A percentile compares a stretch with the other conserved stretches of the same genome.
Conservation (phyloP, 768 basidiomycete genomes). For the Naganishia vishniacii region DNA sequence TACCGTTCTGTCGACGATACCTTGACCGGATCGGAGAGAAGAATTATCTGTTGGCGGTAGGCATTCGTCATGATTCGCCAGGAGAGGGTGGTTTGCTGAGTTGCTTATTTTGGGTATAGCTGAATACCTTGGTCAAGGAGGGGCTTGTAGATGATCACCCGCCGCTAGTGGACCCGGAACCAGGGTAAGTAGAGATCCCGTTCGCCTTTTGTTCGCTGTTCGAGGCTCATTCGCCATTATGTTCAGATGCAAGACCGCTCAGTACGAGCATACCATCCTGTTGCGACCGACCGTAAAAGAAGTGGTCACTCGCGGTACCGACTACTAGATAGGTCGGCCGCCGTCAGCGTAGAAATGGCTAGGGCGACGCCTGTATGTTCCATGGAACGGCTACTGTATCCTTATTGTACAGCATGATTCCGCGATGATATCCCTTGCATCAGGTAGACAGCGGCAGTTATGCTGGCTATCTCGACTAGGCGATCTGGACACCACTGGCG, state of each 20-base stretch:
- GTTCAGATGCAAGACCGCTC: conserved; percentile 73
- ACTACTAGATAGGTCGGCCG: conserved; percentile 50
- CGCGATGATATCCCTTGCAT: too few species aligned
- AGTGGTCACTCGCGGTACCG: conserved; percentile 52
- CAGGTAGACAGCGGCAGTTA: too few species aligned
- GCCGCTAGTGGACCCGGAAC: conserved; percentile 72
- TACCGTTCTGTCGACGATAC: conserved; percentile 93
- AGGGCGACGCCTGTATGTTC: too few species aligned
- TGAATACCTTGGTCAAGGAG: conserved; percentile 82
- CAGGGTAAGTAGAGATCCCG: conserved; percentile 51
- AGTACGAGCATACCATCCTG: conserved; percentile 56
- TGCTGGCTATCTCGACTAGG: too few species aligned
- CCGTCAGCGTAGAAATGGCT: too few species aligned
- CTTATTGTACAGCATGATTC: too few species aligned
- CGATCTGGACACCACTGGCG: too few species aligned
- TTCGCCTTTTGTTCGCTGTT: not conserved
- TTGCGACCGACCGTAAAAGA: conserved; percentile 54
- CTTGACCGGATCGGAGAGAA: conserved; percentile 86
- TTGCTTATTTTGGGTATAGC: conserved; percentile 6
- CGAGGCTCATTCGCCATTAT: not conserved
- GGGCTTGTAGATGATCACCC: conserved; percentile 88
- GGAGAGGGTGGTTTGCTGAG: not conserved
- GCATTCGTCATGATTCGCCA: conserved; percentile 49
- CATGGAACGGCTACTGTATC: too few species aligned
- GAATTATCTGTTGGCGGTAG: conserved; percentile 73